phyloP scores from a whole-genome alignment of 805 yeast genomes.

The Lachancea nothofagi region DNA sequence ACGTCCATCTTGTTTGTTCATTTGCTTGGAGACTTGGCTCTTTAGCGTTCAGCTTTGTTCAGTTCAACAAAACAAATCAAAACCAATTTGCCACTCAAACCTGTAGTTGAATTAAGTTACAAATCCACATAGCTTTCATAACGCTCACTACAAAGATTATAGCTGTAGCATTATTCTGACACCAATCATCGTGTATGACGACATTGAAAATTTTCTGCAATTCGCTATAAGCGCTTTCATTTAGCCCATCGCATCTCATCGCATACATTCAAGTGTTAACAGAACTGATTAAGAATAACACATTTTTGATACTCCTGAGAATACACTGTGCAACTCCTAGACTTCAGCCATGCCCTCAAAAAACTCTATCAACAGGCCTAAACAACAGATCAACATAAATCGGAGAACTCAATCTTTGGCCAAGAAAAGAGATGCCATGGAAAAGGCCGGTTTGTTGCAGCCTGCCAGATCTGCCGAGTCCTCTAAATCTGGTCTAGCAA shows the following conservation, averaged over 20 bases:
- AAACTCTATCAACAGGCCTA: constrained; percentile 78
- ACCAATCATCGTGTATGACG: background rate
- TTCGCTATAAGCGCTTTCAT: background rate
- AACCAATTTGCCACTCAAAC: too few relatives aligned
- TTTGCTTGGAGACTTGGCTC: too few relatives aligned
- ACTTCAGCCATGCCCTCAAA: constrained; percentile 62
- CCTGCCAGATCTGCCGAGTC: constrained; percentile 44
- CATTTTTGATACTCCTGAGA: background rate
- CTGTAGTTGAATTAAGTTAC: too few relatives aligned
- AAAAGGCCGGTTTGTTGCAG: constrained; percentile 36
- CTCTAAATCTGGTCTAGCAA: constrained; percentile 38
- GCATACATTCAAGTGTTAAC: constrained; percentile 2
- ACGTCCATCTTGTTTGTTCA: too few relatives aligned
- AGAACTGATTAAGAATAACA: background rate
- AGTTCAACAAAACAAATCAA: too few relatives aligned
- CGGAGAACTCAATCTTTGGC: constrained; percentile 47
- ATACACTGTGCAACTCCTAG: too few relatives aligned
- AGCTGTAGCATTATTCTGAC: too few relatives aligned
- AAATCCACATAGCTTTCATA: too few relatives aligned
- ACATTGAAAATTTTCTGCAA: constrained; percentile 5
- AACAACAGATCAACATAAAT: constrained; percentile 47
- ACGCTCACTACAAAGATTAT: too few relatives aligned
- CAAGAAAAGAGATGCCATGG: constrained; percentile 51
- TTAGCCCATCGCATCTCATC: constrained; percentile 19
- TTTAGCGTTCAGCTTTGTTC: too few relatives aligned